phyloP scores from a whole-genome alignment of 2,329 filamentous ascomycete species.

The Curvularia eragrostidis region DNA sequence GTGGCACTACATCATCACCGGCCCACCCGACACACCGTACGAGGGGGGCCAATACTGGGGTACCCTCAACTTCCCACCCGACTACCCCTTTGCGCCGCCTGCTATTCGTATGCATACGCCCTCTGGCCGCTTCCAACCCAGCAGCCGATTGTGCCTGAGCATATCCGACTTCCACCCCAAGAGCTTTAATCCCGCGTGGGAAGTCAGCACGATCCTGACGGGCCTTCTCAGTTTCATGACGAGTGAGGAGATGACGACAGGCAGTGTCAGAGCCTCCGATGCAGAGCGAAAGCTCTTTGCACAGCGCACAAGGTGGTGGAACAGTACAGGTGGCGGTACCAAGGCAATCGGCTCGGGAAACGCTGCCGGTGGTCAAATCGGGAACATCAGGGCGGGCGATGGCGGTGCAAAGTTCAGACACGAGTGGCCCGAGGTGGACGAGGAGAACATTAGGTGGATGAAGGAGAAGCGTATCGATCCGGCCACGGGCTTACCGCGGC shows the following conservation, averaged over 20 bases:
- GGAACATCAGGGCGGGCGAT: conserved; percentile 84
- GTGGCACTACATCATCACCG: conserved; percentile 96
- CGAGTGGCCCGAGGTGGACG: conserved; percentile 89
- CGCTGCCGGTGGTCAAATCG: conserved; percentile 57
- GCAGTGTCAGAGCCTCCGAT: conserved; percentile 78
- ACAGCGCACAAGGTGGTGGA: conserved; percentile 88
- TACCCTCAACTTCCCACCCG: conserved; percentile 90
- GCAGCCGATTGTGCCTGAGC: conserved; percentile 87
- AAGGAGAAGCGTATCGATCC: conserved; percentile 79
- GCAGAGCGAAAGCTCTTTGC: conserved; percentile 81
- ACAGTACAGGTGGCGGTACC: conserved; percentile 87
- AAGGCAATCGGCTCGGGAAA: conserved; percentile 55
- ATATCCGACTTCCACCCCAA: conserved; percentile 98
- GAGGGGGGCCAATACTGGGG: conserved; percentile 98
- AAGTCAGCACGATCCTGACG: conserved; percentile 94
- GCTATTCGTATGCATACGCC: conserved; percentile 99
- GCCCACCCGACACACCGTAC: conserved; percentile 92
- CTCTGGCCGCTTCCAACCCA: conserved; percentile 92
- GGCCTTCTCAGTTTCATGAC: conserved; percentile 98
- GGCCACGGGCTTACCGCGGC: conserved; percentile 72
- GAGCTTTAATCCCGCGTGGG: conserved; percentile 98
- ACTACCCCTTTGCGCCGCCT: conserved; percentile 96
- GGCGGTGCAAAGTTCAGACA: conserved; percentile 87
- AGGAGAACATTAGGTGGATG: conserved; percentile 93
- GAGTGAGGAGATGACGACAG: conserved; percentile 97